Evolutionary conservation across 495 filamentous ascomycete species (phyloP), one percentile per base, ranked within the genome.

Genomic region (Paragyromitra xinjiangensis): DNA sequence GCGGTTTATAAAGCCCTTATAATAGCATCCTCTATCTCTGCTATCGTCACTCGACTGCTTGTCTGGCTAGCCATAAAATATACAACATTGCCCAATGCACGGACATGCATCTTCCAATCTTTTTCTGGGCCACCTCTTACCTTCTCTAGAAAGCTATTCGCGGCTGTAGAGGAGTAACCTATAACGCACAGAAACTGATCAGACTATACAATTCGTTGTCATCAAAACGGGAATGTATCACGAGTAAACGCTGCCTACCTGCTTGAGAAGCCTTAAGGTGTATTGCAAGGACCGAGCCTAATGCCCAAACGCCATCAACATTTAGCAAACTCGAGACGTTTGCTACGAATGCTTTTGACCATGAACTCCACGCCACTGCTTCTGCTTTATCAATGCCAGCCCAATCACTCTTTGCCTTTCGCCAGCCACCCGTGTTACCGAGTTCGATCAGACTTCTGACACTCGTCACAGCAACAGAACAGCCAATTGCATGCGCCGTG

Each of bases 51-150:
- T 34, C 83, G 78, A 24, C 82, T 86, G 1, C 88, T 88, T 1
- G 86, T 92, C 80, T 91, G 86, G 77, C 90, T 89, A 5, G 91
- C 88, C 92, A 94, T 94, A 37, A 94, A 75, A 83, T 94, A 94
- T 3, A 93, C 83, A 19, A 93, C 90, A 83, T 93, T 93, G 0
- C 92, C 92, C 40, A 94, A 84, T 4, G 92, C 90, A 19, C 92
- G 84, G n/a, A 87, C 90, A 84, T 94, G 92, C 16, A 94, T 85
- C 73, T 88, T 88, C 84, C 88, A 90, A 42, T 65, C 67, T 48
- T 67, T 64, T 24, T 14, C 37, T 0, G 62, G 14, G 5, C 66
- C 81, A 8, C 84, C 73, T 14, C 88, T 81, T 63, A 93, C 82
- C 39, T 77, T 84, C 48, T 87, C 83, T 56, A 92, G 88, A n/a